A percentile compares a stretch with the other conserved stretches of the same genome.
Conservation (phyloP, 805 yeast species). For the Yarrowia porcina region DNA sequence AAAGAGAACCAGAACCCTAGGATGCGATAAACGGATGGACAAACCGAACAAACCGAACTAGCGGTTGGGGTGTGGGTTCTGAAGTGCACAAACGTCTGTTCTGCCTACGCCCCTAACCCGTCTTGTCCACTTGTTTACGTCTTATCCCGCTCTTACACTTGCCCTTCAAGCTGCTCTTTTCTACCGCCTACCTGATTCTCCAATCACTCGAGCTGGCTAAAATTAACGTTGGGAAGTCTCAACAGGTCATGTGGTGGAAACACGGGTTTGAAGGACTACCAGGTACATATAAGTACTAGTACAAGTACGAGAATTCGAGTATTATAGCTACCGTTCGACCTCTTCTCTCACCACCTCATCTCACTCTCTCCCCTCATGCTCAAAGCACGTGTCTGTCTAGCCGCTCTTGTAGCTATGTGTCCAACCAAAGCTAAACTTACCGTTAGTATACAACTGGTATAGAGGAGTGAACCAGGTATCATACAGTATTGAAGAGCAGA, state of each 20-base stretch:
- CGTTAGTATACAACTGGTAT: neutral
- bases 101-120: no score
- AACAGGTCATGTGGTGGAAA: neutral
- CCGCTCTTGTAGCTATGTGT: conserved; percentile 18
- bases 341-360: neutral
- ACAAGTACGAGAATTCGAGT: no score
- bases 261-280: no score
- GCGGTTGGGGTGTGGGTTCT: no score
- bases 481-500: no score
- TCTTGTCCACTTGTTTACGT: no score
- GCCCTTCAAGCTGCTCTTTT: no score
- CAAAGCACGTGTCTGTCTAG: conserved; percentile 22
- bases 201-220: conserved; percentile 12
- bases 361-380: neutral
- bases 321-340: no score
- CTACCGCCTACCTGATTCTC: conserved; percentile 5
- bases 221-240: conserved; percentile 24
- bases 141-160: neutral
- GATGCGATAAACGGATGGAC: neutral
- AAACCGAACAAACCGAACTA: no score
- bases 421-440: conserved; percentile 16
- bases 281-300: no score
- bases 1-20: neutral
- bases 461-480: no score
- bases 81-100: no score